Conservation (phyloP, 805 yeast species). For the Torulaspora quercuum region DNA sequence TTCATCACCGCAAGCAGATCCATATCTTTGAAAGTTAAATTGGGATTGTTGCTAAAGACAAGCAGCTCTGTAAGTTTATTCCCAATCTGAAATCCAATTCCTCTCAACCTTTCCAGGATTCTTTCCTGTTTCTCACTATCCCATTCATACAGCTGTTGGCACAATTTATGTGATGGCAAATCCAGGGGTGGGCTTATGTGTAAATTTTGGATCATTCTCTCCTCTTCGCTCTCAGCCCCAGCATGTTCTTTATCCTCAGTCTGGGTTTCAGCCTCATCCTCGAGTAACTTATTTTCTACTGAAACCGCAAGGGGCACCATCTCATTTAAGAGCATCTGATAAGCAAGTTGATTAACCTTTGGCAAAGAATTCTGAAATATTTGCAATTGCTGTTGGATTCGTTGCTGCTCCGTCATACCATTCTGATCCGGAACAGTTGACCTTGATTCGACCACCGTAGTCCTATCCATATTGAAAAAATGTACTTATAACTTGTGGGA, state of each 20-base stretch:
- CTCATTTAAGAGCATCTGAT: constrained; percentile 70
- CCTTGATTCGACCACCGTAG: constrained; percentile 5
- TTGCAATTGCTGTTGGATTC: constrained; percentile 30
- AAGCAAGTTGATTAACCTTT: constrained; percentile 51
- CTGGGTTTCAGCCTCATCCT: constrained; percentile 12
- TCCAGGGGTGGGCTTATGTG: constrained; percentile 22
- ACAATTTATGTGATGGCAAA: constrained; percentile 29
- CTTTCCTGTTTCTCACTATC: constrained; percentile 44
- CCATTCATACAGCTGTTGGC: constrained; percentile 32
- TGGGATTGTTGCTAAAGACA: constrained; percentile 46
- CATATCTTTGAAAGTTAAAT: constrained; percentile 46
- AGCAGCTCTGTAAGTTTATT: constrained; percentile 49
- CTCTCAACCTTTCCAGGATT: constrained; percentile 58
- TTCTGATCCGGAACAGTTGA: constrained; percentile 9
- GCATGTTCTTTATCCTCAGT: constrained; percentile 21
- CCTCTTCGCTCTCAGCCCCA: constrained; percentile 7
- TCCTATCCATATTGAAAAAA: constrained; percentile 4
- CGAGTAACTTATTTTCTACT: constrained; percentile 48
- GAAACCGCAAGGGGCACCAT: constrained; percentile 68
- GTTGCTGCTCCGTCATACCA: constrained; percentile 24
- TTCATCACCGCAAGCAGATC: constrained; percentile 83
- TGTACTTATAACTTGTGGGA: too few relatives aligned
- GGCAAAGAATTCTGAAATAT: constrained; percentile 34
- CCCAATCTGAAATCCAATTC: constrained; percentile 70
- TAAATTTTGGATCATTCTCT: constrained; percentile 11